Base-by-base conservation (phyloP, 768 basidiomycete species). In the Tricholoma terreum region DNA sequence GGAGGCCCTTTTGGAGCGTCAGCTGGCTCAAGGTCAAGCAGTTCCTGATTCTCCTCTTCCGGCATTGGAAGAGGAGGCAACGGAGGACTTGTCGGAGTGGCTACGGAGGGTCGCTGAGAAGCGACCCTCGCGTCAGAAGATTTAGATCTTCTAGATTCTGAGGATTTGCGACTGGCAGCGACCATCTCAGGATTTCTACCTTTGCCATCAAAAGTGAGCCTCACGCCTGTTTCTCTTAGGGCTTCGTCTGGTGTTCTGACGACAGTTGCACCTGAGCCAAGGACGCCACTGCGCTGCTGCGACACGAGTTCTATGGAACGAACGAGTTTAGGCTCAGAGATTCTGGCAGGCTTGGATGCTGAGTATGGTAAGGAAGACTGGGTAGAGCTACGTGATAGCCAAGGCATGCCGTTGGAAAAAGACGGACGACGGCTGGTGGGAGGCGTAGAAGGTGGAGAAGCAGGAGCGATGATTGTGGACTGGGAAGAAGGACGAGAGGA, bases 221-320 rank as follows among this genome's bases (percentile, higher is more conserved):
- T 69, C 2, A 81, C 75, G 17, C 75, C 71, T 0, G 80, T 78
- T 49, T 78, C 79, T 46, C 76, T 75, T 30, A 93, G 75, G 19
- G 90, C 90, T 55, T 93, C 91, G 61, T 87, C 84, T 7, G 91
- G 91, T 0, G 91, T 92, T 56, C 85, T 77, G 35, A 92, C 90
- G 30, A 93, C 75, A 1, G 79, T 86, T 12, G 90, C 90, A 38
- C 90, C 89, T 17, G 80, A 67, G n/a, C 88, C 90, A 17, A 90
- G 79, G 3, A 74, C 69, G 2, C 83, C 83, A 42, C 70, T 76
- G 11, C 83, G 79, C 6, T 73, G 58, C 43, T 71, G 65, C 36
- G 75, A 68, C 45, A 74, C 56, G 15, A 73, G 65, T 59, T 79
- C 76, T 43, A 75, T 72, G 30, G 73, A 73, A 36, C 73, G 73